phyloP scores from a whole-genome alignment of 2,329 filamentous ascomycete species.

The Lithohypha guttulata region DNA sequence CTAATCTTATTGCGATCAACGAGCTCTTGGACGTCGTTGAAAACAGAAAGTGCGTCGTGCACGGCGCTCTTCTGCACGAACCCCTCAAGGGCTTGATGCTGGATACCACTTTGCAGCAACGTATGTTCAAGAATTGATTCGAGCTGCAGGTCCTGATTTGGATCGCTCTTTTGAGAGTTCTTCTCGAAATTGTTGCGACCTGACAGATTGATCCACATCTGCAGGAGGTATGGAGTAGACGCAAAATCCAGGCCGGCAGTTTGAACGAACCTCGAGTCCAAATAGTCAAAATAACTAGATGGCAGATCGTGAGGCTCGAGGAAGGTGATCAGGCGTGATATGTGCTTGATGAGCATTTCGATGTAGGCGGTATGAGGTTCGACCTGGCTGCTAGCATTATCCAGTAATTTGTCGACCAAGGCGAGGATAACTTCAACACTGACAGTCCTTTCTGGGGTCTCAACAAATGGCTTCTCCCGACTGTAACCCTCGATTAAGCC shows the following conservation, averaged over 20 bases:
- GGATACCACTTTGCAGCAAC: slow-evolving; percentile 22
- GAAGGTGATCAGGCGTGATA: slow-evolving; percentile 34
- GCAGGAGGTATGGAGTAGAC: slow-evolving; percentile 22
- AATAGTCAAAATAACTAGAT: slow-evolving; percentile 26
- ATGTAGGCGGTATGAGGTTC: slow-evolving; percentile 18
- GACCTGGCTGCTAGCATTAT: slow-evolving; percentile 32
- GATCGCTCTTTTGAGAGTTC: background rate
- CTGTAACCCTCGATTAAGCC: slow-evolving; percentile 16
- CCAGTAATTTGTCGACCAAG: slow-evolving; percentile 43
- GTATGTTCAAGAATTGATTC: slow-evolving; percentile 14
- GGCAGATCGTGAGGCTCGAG: slow-evolving; percentile 25
- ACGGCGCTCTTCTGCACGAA: slow-evolving; percentile 22
- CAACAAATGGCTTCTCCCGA: slow-evolving; percentile 26
- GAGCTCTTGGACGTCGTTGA: slow-evolving; percentile 24
- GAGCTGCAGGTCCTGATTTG: slow-evolving; percentile 8
- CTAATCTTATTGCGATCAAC: slow-evolving; percentile 33
- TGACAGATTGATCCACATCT: background rate
- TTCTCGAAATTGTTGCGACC: slow-evolving; percentile 3
- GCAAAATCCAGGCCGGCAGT: slow-evolving; percentile 34
- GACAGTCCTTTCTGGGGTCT: slow-evolving; percentile 39
- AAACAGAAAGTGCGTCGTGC: slow-evolving; percentile 14
- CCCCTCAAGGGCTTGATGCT: slow-evolving; percentile 31
- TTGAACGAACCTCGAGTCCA: slow-evolving; percentile 42
- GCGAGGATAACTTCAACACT: slow-evolving; percentile 48
- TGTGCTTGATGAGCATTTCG: slow-evolving; percentile 21